Percentiles rank a stretch among this genome's conserved stretches.
Conservation (phyloP, 1,139 yeast genomes). For the Kodamaea derodonti region DNA sequence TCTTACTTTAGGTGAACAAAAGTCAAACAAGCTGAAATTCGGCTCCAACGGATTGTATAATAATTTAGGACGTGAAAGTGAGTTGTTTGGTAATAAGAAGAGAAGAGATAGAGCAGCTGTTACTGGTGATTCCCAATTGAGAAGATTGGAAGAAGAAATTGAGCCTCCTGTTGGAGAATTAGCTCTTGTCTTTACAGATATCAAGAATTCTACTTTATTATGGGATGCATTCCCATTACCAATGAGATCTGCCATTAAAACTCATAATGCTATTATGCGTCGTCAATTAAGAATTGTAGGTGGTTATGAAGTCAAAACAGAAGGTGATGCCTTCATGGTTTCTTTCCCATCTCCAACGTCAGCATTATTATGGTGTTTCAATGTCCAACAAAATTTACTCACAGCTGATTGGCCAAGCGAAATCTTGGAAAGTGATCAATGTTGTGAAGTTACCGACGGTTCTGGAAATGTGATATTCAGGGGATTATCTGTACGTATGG, state of each 20-base stretch:
- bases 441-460: slow-evolving; percentile 75
- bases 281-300: slow-evolving; percentile 89
- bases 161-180: slow-evolving; percentile 93
- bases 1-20: slow-evolving; percentile 53
- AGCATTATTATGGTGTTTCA: slow-evolving; percentile 91
- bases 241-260: slow-evolving; percentile 94
- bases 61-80: slow-evolving; percentile 41
- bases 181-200: slow-evolving; percentile 96
- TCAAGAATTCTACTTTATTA: slow-evolving; percentile 83
- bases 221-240: slow-evolving; percentile 95
- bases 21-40: slow-evolving; percentile 24
- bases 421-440: slow-evolving; percentile 79
- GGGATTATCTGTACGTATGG: slow-evolving; percentile 96
- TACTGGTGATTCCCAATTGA: slow-evolving; percentile 74
- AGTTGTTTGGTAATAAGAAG: slow-evolving; percentile 42
- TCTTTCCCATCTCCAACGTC: slow-evolving; percentile 91
- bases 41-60: slow-evolving; percentile 32
- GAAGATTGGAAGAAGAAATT: slow-evolving; percentile 87
- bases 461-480: slow-evolving; percentile 63
- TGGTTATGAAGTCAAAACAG: slow-evolving; percentile 97
- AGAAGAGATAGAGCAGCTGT: slow-evolving; percentile 50
- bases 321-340: slow-evolving; percentile 99
- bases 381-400: slow-evolving; percentile 80
- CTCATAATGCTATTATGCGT: slow-evolving; percentile 92
- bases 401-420: slow-evolving; percentile 95